Evolutionary conservation across 2,329 filamentous ascomycete genomes (phyloP).

Genomic region (Colletotrichum echinochloae): DNA sequence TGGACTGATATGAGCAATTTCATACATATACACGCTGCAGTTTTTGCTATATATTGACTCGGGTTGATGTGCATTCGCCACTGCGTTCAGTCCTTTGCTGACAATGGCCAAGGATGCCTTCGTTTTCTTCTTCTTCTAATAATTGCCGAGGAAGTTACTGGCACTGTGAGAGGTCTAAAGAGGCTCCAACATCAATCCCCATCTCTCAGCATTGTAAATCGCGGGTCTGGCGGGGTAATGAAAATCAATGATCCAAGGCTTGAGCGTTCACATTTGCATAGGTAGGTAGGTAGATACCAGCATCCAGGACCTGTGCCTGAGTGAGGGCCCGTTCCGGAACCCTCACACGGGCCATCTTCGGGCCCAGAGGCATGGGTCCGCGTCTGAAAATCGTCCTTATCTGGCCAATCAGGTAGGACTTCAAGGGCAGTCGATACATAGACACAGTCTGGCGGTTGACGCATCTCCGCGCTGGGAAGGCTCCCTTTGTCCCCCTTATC

Average conservation of each 20-base stretch:
- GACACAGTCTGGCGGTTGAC: background rate
- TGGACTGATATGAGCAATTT: background rate
- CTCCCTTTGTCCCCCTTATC: constrained; percentile 28
- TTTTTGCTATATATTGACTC: background rate
- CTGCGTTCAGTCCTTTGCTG: constrained; percentile 5
- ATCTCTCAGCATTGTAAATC: background rate
- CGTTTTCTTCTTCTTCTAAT: background rate
- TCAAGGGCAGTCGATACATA: background rate
- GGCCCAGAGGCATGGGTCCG: constrained; percentile 27
- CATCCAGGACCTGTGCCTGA: no score
- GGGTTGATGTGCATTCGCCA: background rate
- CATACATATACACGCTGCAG: background rate
- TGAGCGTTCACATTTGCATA: background rate
- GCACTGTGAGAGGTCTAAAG: background rate
- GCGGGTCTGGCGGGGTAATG: background rate
- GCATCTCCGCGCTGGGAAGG: constrained; percentile 36
- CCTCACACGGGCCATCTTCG: constrained; percentile 11
- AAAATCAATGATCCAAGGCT: background rate
- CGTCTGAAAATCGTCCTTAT: constrained; percentile 16
- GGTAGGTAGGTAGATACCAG: no score
- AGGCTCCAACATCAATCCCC: background rate
- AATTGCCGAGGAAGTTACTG: constrained; percentile 3
- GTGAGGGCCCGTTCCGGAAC: constrained; percentile 6
- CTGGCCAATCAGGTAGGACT: background rate
- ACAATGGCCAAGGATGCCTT: background rate